A percentile compares a stretch with the other conserved stretches of the same genome.
These are phyloP conservation scores for Pichia gijzeniarum DNA, from an alignment of 805 yeast species.

Conservation along the genomic window DNA sequence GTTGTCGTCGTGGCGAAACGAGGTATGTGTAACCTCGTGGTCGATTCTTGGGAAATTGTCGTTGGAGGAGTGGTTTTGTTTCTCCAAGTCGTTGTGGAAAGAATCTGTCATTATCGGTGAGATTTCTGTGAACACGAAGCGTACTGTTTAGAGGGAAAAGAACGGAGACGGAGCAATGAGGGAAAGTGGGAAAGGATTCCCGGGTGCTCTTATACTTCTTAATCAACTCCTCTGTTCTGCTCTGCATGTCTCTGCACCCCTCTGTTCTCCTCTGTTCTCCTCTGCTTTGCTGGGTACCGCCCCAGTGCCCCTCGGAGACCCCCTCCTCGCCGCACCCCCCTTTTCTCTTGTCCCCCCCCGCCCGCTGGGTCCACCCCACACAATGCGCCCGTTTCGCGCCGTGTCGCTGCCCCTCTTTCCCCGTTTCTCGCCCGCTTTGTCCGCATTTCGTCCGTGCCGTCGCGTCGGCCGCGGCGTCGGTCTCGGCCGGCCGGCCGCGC, in stretches of 20 bases:
- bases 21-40: conserved; percentile 12
- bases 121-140: neutral
- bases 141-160: neutral
- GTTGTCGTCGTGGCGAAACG: conserved; percentile 36
- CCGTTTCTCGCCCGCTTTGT: too few species aligned
- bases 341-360: neutral
- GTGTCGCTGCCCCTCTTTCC: too few species aligned
- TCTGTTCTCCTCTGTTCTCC: neutral
- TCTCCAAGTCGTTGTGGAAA: conserved; percentile 24
- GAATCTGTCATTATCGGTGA: conserved; percentile 11
- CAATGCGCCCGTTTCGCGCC: too few species aligned
- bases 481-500: too few species aligned
- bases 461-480: too few species aligned
- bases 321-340: neutral
- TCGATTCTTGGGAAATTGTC: conserved; percentile 8
- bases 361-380: too few species aligned
- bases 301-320: too few species aligned
- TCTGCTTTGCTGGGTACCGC: too few species aligned
- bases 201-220: neutral
- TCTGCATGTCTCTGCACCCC: neutral
- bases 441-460: too few species aligned
- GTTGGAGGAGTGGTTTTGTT: conserved; percentile 13
- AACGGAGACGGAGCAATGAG: neutral
- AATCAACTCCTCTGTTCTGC: neutral
- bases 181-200: too few species aligned